Evolutionary conservation across 805 yeast species (phyloP).

Genomic region (Cyberlindnera maclurae): DNA sequence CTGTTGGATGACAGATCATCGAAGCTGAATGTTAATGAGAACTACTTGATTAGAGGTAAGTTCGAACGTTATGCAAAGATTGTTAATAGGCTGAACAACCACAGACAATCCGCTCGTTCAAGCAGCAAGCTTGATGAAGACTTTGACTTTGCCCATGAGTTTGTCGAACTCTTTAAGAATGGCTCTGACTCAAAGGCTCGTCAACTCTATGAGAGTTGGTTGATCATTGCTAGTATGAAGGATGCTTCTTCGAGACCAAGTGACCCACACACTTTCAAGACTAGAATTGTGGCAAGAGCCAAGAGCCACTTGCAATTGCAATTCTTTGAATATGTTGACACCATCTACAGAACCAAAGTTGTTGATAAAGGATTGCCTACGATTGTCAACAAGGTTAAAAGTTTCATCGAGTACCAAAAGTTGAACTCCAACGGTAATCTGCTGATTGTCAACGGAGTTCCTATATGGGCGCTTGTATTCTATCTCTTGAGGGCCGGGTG

Average conservation of each 20-base stretch:
- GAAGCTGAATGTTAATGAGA: conserved; percentile 36
- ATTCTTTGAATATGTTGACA: conserved; percentile 68
- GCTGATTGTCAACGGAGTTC: conserved; percentile 69
- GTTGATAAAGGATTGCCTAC: conserved; percentile 63
- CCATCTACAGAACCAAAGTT: conserved; percentile 47
- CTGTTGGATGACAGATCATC: conserved; percentile 26
- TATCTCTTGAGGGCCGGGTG: conserved; percentile 83
- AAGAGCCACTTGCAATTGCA: conserved; percentile 63
- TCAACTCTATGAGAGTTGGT: conserved; percentile 72
- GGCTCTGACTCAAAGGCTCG: conserved; percentile 58
- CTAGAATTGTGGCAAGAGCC: conserved; percentile 45
- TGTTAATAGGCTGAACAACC: conserved; percentile 62
- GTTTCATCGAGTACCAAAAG: conserved; percentile 44
- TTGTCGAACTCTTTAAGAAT: conserved; percentile 51
- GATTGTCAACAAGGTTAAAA: conserved; percentile 61
- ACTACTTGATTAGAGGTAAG: conserved; percentile 38
- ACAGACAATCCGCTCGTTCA: conserved; percentile 41
- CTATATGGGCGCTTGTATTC: conserved; percentile 91
- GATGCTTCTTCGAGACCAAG: conserved; percentile 15
- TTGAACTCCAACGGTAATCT: conserved; percentile 41
- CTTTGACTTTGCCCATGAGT: conserved; percentile 52
- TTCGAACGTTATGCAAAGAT: conserved; percentile 73
- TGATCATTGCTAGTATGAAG: conserved; percentile 42
- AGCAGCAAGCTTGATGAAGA: conserved; percentile 18
- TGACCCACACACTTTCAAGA: conserved; percentile 19